Conservation (phyloP, 805 yeast genomes). For the Candida nitratophila region DNA sequence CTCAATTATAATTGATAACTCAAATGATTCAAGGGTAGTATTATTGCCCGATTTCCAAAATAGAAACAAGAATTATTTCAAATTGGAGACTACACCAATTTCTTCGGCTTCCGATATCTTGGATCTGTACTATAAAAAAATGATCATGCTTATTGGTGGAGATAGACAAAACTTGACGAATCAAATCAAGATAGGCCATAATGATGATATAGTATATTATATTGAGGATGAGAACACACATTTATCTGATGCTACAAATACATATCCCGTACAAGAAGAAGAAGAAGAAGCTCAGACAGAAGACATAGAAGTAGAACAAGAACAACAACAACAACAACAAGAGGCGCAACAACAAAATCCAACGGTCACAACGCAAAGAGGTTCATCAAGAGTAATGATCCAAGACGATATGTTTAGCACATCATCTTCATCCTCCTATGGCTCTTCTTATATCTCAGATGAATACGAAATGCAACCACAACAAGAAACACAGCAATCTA, state of each 20-base stretch:
- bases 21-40: not conserved
- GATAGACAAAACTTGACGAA: constrained; percentile 5
- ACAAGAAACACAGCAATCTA: not conserved
- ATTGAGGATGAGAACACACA: constrained; percentile 4
- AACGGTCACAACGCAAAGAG: not conserved
- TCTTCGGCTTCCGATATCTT: constrained; percentile 32
- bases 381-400: not conserved
- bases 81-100: constrained; percentile 8
- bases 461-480: not conserved
- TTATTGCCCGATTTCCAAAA: not conserved
- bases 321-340: not conserved
- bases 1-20: not conserved
- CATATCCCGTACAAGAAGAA: not conserved
- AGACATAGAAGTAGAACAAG: not conserved
- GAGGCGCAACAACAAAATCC: not conserved
- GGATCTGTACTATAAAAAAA: constrained; percentile 40
- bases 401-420: not conserved
- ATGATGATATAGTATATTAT: constrained; percentile 18
- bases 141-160: constrained; percentile 43
- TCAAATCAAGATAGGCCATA: constrained; percentile 23
- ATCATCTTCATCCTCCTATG: not conserved
- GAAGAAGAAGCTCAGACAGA: not conserved
- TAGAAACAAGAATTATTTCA: not conserved
- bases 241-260: not conserved
- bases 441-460: constrained; percentile 1